Percentiles rank a stretch among this genome's conserved stretches.
Evolutionary conservation across 2,329 filamentous ascomycete species (phyloP).

Genomic region (Aspergillus pseudoglaucus): DNA sequence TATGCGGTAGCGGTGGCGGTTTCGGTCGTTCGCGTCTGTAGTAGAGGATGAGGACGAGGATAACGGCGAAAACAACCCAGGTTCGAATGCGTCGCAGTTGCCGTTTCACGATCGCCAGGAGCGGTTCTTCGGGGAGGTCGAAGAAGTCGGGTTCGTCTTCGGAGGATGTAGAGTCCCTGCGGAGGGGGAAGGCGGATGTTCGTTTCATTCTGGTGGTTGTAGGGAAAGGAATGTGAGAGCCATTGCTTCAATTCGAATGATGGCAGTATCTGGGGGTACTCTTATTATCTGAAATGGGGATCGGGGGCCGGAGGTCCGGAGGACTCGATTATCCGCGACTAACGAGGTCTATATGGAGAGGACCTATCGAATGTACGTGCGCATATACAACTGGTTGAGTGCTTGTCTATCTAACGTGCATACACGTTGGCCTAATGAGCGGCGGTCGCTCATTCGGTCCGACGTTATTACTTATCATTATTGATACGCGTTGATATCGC

Average conservation of each 20-base stretch:
- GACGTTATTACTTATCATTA: too few species aligned
- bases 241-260: background rate
- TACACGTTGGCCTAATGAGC: too few species aligned
- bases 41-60: conserved; percentile 22
- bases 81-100: conserved; percentile 27
- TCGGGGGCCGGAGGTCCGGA: too few species aligned
- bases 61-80: conserved; percentile 19
- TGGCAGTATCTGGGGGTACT: background rate
- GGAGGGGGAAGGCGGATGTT: conserved; percentile 14
- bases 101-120: conserved; percentile 21
- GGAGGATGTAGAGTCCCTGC: conserved; percentile 25
- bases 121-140: conserved; percentile 29
- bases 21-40: conserved; percentile 14
- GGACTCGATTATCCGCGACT: too few species aligned
- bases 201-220: background rate
- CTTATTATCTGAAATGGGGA: too few species aligned
- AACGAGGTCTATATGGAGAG: too few species aligned
- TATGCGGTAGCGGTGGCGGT: conserved; percentile 16
- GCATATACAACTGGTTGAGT: too few species aligned
- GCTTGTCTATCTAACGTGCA: too few species aligned
- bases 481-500: background rate
- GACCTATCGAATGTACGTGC: too few species aligned
- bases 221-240: background rate
- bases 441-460: too few species aligned
- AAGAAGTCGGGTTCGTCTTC: conserved; percentile 27